Base-by-base conservation (phyloP, 306 rosid species). In the Dryas alaskensis region DNA sequence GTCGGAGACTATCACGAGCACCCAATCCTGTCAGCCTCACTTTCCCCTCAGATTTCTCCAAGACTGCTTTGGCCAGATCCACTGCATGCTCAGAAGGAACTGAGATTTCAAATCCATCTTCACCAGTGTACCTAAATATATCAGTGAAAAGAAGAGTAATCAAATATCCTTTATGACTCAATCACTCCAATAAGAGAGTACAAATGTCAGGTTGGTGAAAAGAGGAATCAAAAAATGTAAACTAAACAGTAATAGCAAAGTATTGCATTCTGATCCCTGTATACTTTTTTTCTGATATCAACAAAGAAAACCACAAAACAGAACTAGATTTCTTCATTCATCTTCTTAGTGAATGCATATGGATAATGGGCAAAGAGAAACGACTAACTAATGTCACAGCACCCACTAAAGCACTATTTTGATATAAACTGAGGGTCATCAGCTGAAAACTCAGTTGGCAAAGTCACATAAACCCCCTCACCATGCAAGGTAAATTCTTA, bases 81-180 rank as follows among this genome's bases (percentile, higher is more conserved):
- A 92, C 43, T 19, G 87, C 97, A 75, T 83, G 37, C 82, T 95
- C 99, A 1, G 96, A 90, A 47, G 98, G 98, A 62, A 95, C 96
- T 70, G 99, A 95, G 52, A 95, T 95, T 86, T 95, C 99, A 81
- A 95, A 95, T 73, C 99, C 99, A 84, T 95, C 99, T 82, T 95
- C 99, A 39, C 99, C 99, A 8, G 98, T 95, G 84, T 95, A 95
- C 81, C 99, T 95, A 86, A 84, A 73, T 80, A 39, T 66, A 76
- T 78, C 79, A 25, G 65, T 45, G 22, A 64, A 25, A 74, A 22
- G 37, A 11, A 22, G 37, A 11, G 39, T 31, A 51, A 39, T 75
- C 75, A 76, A 70, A 58, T 7, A 65, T 47, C 77, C 31, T 60
- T 19, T 47, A 45, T 0, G 11, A 49, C 6, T 12, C 3, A 2